A percentile compares a stretch with the other conserved stretches of the same genome.
phyloP scores from a whole-genome alignment of 2,329 filamentous ascomycete species.

The Xylariaceae sp. region DNA sequence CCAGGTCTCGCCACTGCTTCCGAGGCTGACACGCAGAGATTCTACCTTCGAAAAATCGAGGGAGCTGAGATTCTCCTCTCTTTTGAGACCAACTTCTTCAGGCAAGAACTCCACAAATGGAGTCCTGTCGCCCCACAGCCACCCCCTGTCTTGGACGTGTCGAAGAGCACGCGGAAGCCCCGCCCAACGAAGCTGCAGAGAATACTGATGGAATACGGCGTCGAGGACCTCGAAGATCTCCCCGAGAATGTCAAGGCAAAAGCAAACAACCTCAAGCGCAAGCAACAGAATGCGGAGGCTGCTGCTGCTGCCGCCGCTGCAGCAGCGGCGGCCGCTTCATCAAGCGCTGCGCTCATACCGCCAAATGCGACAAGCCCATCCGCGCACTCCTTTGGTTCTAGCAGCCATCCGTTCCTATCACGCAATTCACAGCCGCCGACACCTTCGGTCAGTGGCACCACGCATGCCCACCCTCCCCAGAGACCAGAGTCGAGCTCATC shows the following conservation, averaged over 20 bases:
- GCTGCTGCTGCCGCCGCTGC: slow-evolving; percentile 31
- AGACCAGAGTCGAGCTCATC: slow-evolving; percentile 28
- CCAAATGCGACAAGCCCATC: slow-evolving; percentile 28
- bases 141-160: slow-evolving; percentile 79
- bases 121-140: slow-evolving; percentile 80
- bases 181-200: slow-evolving; percentile 96
- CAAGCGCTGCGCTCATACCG: slow-evolving; percentile 11
- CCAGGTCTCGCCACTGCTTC: slow-evolving; percentile 73
- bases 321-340: slow-evolving; percentile 13
- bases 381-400: slow-evolving; percentile 23
- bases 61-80: slow-evolving; percentile 88
- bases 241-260: slow-evolving; percentile 78
- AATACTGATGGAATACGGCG: slow-evolving; percentile 79
- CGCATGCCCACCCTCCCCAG: slow-evolving; percentile 26
- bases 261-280: slow-evolving; percentile 64
- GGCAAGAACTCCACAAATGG: slow-evolving; percentile 92
- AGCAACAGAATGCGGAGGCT: slow-evolving; percentile 54
- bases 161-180: slow-evolving; percentile 88
- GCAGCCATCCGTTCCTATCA: slow-evolving; percentile 27
- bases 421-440: slow-evolving; percentile 30
- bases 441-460: slow-evolving; percentile 25
- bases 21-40: slow-evolving; percentile 82
- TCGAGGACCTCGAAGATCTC: slow-evolving; percentile 84
- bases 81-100: slow-evolving; percentile 95
- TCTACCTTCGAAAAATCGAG: slow-evolving; percentile 95